Conservation (phyloP, 1,284 basidiomycete genomes). For the Testicularia cyperi region DNA sequence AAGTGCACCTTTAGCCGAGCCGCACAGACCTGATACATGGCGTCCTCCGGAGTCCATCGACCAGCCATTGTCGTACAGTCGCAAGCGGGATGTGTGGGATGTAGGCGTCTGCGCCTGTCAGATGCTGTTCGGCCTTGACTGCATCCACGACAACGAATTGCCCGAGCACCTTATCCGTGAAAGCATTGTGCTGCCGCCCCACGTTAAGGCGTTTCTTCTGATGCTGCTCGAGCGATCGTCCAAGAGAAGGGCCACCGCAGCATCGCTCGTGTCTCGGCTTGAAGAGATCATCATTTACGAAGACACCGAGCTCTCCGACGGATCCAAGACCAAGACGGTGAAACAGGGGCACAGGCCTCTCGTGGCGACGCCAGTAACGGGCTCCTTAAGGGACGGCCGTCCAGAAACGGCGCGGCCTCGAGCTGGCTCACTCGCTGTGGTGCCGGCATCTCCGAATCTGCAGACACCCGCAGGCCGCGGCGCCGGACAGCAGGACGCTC, state of each 20-base stretch:
- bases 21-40: constrained; percentile 37
- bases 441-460: constrained; percentile 5
- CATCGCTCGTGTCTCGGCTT: constrained; percentile 32
- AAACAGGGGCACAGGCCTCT: constrained; percentile 6
- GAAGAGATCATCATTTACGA: constrained; percentile 49
- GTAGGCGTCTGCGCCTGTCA: constrained; percentile 52
- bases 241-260: constrained; percentile 37
- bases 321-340: constrained; percentile 21
- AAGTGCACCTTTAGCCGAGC: constrained; percentile 10
- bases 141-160: constrained; percentile 23
- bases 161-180: constrained; percentile 37
- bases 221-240: constrained; percentile 48
- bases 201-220: constrained; percentile 34
- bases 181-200: constrained; percentile 13
- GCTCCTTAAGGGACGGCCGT: not conserved
- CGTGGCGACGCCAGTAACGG: not conserved
- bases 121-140: constrained; percentile 54
- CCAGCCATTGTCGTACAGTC: constrained; percentile 44
- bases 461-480: constrained; percentile 4
- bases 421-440: not conserved
- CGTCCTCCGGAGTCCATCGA: constrained; percentile 50
- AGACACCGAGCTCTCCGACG: constrained; percentile 30
- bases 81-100: constrained; percentile 58
- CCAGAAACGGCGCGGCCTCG: constrained; percentile 12
- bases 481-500: not conserved